Conservation (phyloP, 495 filamentous ascomycete genomes). For the Venustampulla echinocandica region DNA sequence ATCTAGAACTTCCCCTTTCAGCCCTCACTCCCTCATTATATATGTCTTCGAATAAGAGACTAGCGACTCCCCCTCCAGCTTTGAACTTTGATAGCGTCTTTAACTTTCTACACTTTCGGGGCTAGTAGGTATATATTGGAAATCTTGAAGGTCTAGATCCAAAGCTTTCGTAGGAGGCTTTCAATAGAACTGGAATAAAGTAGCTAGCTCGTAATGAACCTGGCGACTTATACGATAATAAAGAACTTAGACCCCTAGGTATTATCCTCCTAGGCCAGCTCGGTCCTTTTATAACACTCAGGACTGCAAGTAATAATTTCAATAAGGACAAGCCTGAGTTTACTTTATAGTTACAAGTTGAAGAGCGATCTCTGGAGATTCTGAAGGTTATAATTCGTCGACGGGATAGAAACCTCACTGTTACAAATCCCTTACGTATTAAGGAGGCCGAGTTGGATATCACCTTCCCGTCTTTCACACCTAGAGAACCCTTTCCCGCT, state of each 20-base stretch:
- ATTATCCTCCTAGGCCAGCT: slow-evolving; percentile 8
- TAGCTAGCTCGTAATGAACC: slow-evolving; percentile 3
- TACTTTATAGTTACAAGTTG: slow-evolving; percentile 3
- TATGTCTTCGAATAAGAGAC: slow-evolving; percentile 6
- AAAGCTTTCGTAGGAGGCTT: slow-evolving; percentile 1
- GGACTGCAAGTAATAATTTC: neutral
- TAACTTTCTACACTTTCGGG: slow-evolving; percentile 6
- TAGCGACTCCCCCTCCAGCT: slow-evolving; percentile 7
- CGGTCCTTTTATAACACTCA: slow-evolving; percentile 1
- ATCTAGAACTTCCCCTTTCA: slow-evolving; percentile 4
- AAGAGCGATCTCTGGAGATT: neutral
- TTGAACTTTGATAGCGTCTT: slow-evolving; percentile 6
- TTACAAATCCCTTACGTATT: slow-evolving; percentile 3
- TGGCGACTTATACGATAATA: slow-evolving; percentile 1
- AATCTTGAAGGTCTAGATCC: slow-evolving; percentile 1
- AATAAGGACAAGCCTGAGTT: slow-evolving; percentile 1
- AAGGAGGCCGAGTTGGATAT: slow-evolving; percentile 3
- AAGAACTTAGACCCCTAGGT: neutral
- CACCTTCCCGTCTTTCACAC: neutral
- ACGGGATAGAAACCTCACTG: slow-evolving; percentile 3
- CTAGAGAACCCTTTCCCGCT: slow-evolving; percentile 3
- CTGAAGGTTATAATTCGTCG: slow-evolving; percentile 2
- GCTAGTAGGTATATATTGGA: slow-evolving; percentile 1
- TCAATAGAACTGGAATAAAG: neutral
- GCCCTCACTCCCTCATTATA: slow-evolving; percentile 10